Evolutionary conservation across 1,284 basidiomycete species (phyloP).

Genomic region (Omphalotus olearius): DNA sequence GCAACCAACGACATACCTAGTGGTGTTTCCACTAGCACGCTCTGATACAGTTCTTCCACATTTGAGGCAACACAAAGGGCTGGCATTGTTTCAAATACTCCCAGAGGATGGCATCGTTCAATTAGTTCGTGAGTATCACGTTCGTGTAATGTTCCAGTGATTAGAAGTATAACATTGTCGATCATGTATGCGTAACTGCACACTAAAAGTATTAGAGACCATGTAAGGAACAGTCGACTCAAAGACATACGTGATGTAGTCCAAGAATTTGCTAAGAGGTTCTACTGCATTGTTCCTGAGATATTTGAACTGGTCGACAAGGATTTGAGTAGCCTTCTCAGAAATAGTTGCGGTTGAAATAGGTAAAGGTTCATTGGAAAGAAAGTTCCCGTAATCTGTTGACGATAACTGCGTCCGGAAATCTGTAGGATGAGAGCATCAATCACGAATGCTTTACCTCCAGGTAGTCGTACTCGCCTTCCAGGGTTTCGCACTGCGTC

Average conservation of each 20-base stretch:
- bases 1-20: constrained; percentile 57
- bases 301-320: constrained; percentile 98
- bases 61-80: constrained; percentile 99
- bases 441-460: not conserved
- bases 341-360: constrained; percentile 93
- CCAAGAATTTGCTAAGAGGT: constrained; percentile 90
- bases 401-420: constrained; percentile 90
- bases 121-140: constrained; percentile 96
- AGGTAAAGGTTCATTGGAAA: constrained; percentile 95
- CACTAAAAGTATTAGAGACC: constrained; percentile 4
- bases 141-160: constrained; percentile 96
- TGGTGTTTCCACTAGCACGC: constrained; percentile 96
- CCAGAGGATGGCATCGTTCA: constrained; percentile 95
- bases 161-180: constrained; percentile 97
- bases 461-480: constrained; percentile 58
- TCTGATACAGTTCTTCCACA: constrained; percentile 98
- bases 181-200: constrained; percentile 97
- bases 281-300: constrained; percentile 88
- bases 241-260: constrained; percentile 90
- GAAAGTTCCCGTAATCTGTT: constrained; percentile 98
- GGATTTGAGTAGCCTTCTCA: constrained; percentile 91
- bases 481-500: constrained; percentile 96
- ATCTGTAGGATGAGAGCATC: constrained; percentile 45
- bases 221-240: not conserved
- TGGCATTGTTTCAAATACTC: constrained; percentile 98